Evolutionary conservation across 1,139 yeast species (phyloP), one percentile per base, ranked within the genome.

Genomic region (Scheffersomyces insectosa): DNA sequence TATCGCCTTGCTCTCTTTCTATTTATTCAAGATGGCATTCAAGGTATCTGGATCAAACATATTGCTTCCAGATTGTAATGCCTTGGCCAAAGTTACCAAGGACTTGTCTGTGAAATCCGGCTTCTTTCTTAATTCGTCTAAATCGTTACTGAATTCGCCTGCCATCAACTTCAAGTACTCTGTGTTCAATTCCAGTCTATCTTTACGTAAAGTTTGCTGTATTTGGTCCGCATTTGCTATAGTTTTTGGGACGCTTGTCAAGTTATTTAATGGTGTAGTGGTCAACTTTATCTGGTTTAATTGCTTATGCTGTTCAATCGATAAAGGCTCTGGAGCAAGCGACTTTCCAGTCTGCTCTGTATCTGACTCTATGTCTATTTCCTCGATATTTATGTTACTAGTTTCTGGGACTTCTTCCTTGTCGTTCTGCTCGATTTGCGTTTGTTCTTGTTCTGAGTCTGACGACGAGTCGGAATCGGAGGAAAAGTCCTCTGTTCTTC

Each of bases 401-500:
- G 39, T 29, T 12, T 39, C 33, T 8, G 36, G 33, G 14, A 33
- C 41, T 2, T 29, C 35, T 12, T 45, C 43, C 13, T 36, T 36
- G 25, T 45, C 43, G 33, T 50, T 51, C 28, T 41, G 50, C 5
- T 48, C 46, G 29, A 46, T 48, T 6, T 36, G 39, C 9, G 41
- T 41, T 6, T 10, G 37, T 28, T 45, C 49, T 16, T 49, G 51
- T 7, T 44, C 46, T 4, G 55, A 48, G 3, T 65, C 55, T 1
- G 77, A 70, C 16, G 69, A 70, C 6, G 82, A 77, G 20, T 72
- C 72, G 29, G 79, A 80, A 36, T 68, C 69, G 4, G 73, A 67
- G 0, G 77, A 72, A 36, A 70, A 69, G 46, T 72, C 83, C 43
- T 83, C 88, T 0, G 91, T 85, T 81, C 91, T 84, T 80, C 90